Conservation (phyloP, 805 yeast species). For the Teunomyces panamensis region DNA sequence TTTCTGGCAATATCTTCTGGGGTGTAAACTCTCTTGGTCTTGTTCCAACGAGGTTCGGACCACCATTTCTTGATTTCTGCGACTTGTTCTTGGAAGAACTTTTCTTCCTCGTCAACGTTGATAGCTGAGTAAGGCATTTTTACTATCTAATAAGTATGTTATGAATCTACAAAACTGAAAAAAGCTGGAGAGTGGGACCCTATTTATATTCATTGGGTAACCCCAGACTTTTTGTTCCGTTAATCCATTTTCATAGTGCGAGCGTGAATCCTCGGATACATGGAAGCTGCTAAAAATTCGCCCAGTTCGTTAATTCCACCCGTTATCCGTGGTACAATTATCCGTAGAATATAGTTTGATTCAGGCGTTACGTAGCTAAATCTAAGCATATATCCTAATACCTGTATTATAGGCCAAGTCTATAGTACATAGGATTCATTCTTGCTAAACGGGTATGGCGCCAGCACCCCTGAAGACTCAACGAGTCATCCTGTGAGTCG, state of each 20-base stretch:
- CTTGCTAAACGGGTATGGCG: no score
- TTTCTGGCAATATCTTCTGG: slow-evolving; percentile 87
- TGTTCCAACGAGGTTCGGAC: slow-evolving; percentile 87
- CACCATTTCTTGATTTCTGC: slow-evolving; percentile 84
- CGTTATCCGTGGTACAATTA: background rate
- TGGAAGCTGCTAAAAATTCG: background rate
- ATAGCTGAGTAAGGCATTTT: slow-evolving; percentile 56
- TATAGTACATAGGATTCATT: no score
- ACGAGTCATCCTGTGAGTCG: background rate
- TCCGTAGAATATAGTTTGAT: background rate
- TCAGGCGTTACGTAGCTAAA: background rate
- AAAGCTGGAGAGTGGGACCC: background rate
- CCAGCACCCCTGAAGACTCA: background rate
- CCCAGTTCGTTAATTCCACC: background rate
- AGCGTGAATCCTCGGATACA: slow-evolving; percentile 5
- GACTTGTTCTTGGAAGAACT: slow-evolving; percentile 63
- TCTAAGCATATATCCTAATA: no score
- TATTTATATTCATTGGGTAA: slow-evolving; percentile 3
- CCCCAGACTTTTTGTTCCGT: slow-evolving; percentile 8
- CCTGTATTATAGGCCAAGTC: no score
- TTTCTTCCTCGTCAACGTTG: slow-evolving; percentile 60
- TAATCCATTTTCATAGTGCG: slow-evolving; percentile 4
- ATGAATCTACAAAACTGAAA: background rate
- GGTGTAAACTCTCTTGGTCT: slow-evolving; percentile 82
- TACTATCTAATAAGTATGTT: background rate